Percentiles rank a stretch among this genome's conserved stretches.
phyloP scores from a whole-genome alignment of 805 yeast genomes.

The Myxozyma sirexii region DNA sequence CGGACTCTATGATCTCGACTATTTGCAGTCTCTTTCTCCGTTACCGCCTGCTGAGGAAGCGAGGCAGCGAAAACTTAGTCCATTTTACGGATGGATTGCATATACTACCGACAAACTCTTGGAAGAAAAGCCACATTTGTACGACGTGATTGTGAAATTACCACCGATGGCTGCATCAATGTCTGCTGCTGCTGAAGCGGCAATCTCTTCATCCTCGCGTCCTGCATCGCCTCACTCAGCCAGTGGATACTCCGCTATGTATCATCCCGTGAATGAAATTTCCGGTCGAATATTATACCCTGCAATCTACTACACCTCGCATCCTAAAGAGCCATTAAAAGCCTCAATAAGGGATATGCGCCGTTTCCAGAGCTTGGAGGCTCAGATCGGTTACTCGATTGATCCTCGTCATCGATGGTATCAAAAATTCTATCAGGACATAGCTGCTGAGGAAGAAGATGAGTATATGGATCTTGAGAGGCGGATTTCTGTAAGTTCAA shows the following conservation, averaged over 20 bases:
- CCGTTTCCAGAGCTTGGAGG: slow-evolving; percentile 29
- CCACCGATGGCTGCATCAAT: slow-evolving; percentile 26
- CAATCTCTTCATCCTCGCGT: slow-evolving; percentile 4
- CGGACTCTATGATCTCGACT: slow-evolving; percentile 28
- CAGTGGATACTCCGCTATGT: slow-evolving; percentile 4
- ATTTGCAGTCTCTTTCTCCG: slow-evolving; percentile 17
- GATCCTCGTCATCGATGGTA: slow-evolving; percentile 34
- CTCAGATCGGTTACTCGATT: slow-evolving; percentile 30
- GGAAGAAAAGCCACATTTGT: slow-evolving; percentile 20
- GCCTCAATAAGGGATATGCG: slow-evolving; percentile 33
- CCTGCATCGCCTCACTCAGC: slow-evolving; percentile 24
- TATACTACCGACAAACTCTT: slow-evolving; percentile 30
- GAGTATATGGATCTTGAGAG: slow-evolving; percentile 14
- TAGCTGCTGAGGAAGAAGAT: slow-evolving; percentile 4
- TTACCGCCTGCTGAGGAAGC: slow-evolving; percentile 31
- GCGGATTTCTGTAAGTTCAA: slow-evolving; percentile 17
- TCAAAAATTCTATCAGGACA: slow-evolving; percentile 6
- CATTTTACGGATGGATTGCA: slow-evolving; percentile 32
- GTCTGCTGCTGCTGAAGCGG: slow-evolving; percentile 26
- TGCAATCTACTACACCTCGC: background rate
- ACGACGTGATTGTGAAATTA: slow-evolving; percentile 23
- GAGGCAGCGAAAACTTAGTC: slow-evolving; percentile 17
- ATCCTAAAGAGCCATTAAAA: slow-evolving; percentile 12
- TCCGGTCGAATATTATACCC: slow-evolving; percentile 24
- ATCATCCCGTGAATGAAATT: slow-evolving; percentile 8